Conservation (phyloP, 2,329 filamentous ascomycete species). For the Pseudogymnoascus sp. region DNA sequence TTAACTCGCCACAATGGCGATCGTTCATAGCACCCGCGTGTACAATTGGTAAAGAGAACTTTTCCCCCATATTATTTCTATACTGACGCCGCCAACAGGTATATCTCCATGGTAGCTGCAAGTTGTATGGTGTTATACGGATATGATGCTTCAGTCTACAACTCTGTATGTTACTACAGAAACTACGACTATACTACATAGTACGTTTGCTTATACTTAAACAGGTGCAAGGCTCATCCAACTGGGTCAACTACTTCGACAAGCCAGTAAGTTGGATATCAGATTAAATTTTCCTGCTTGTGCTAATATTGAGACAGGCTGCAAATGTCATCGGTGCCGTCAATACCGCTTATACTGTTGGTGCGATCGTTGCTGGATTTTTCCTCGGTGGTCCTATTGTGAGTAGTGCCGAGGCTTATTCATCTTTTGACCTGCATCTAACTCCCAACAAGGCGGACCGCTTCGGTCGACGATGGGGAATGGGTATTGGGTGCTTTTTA, state of each 20-base stretch:
- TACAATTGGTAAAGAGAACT: conserved; percentile 3
- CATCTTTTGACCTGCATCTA: not conserved
- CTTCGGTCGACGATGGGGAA: conserved; percentile 55
- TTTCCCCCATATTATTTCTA: not conserved
- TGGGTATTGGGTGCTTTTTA: conserved; percentile 55
- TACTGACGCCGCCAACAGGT: conserved; percentile 35
- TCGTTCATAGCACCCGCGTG: conserved; percentile 2
- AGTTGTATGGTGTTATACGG: conserved; percentile 70
- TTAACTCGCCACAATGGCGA: conserved; percentile 7
- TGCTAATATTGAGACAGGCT: conserved; percentile 24
- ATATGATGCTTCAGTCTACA: conserved; percentile 68
- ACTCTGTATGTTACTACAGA: conserved; percentile 37
- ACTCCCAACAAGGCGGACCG: conserved; percentile 39
- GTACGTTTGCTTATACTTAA: not conserved
- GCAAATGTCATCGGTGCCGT: conserved; percentile 44
- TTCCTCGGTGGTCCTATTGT: conserved; percentile 58
- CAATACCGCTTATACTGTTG: conserved; percentile 64
- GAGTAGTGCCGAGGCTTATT: conserved; percentile 16
- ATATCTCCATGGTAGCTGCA: conserved; percentile 61
- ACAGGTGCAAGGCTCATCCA: conserved; percentile 50
- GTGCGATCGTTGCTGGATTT: conserved; percentile 61
- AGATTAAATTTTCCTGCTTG: not conserved
- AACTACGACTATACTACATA: not conserved
- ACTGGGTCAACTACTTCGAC: conserved; percentile 60
- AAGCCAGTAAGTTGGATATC: conserved; percentile 13